Base-by-base conservation (phyloP, 2,329 filamentous ascomycete genomes). In the Helicocarpus griseus region DNA sequence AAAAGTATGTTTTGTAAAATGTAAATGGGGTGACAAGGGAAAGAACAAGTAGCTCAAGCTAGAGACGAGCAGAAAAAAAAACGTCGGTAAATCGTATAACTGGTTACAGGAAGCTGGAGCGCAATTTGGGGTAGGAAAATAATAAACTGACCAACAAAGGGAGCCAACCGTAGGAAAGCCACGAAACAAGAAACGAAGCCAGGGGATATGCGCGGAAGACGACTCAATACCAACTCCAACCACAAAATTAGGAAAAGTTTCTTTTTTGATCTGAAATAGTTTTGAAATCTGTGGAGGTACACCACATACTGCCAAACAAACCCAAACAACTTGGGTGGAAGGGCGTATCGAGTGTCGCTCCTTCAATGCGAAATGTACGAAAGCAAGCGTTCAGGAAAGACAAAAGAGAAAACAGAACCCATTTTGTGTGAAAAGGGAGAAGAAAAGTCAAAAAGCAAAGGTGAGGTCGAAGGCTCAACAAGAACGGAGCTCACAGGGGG, bases 191-290 rank as follows among this genome's bases (percentile, higher is more conserved):
- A 39, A 45, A 46, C 40, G 26, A 36, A 45, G 31, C 49, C 24
- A 26, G 24, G 7, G 24, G 22, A 33, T 43, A 43, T 43, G 29
- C 33, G 28, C 26, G 44, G 33, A 39, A 53, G 40, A 22, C 33
- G 40, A 22, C 33, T 41, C 38, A 24, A 29, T 47, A 41, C 44
- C 44, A 48, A 48, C 50, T 26, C 50, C 50, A 51, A 36, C 43
- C 49, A 51, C 26, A 48, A 45, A 33, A 33, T 24, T 41, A 51
- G 22, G 33, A 43, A 51, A 31, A 24, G 39, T 11, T 39, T 43
- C 22, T 35, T 47, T 24, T 19, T 13, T 35, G 1, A 36, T 51
- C 36, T 24, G 17, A 33, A 22, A 8, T 33, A 9, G 14, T 14
- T 51, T 38, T 39, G 11, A 28, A 33, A 45, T 45, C n/a, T 45